Evolutionary conservation across 2,329 filamentous ascomycete species (phyloP).

Genomic region (Spiromastix sp.): DNA sequence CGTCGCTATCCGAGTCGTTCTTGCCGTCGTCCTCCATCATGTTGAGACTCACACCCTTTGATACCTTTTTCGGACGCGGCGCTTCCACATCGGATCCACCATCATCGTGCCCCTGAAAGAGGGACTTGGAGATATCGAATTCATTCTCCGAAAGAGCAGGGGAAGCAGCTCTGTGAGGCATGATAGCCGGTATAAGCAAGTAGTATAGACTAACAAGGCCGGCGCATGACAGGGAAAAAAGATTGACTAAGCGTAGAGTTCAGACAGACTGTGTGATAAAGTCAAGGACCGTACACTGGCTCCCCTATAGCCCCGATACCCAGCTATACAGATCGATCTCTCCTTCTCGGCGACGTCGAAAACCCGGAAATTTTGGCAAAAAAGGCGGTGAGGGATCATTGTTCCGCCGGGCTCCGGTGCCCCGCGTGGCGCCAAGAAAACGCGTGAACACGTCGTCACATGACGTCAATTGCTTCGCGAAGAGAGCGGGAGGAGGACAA

Average conservation of each 20-base stretch:
- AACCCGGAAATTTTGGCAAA: too few relatives aligned
- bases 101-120: constrained; percentile 57
- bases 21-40: constrained; percentile 48
- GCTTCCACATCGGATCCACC: constrained; percentile 39
- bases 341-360: too few relatives aligned
- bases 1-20: constrained; percentile 52
- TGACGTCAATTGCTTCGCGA: neutral
- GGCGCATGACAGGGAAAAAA: too few relatives aligned
- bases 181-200: too few relatives aligned
- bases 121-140: constrained; percentile 73
- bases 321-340: too few relatives aligned
- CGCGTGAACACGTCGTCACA: constrained; percentile 10
- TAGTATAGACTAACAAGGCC: too few relatives aligned
- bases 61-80: constrained; percentile 27
- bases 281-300: too few relatives aligned
- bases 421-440: constrained; percentile 6
- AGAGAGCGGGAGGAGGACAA: too few relatives aligned
- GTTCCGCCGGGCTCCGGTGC: constrained; percentile 7
- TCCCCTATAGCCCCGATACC: too few relatives aligned
- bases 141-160: constrained; percentile 82
- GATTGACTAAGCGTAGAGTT: too few relatives aligned
- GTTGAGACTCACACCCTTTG: constrained; percentile 20
- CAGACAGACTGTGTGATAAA: too few relatives aligned
- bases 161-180: constrained; percentile 65
- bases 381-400: constrained; percentile 21